Conservation (phyloP, 2,329 filamentous ascomycete species). For the Penicillium hesseltinei region DNA sequence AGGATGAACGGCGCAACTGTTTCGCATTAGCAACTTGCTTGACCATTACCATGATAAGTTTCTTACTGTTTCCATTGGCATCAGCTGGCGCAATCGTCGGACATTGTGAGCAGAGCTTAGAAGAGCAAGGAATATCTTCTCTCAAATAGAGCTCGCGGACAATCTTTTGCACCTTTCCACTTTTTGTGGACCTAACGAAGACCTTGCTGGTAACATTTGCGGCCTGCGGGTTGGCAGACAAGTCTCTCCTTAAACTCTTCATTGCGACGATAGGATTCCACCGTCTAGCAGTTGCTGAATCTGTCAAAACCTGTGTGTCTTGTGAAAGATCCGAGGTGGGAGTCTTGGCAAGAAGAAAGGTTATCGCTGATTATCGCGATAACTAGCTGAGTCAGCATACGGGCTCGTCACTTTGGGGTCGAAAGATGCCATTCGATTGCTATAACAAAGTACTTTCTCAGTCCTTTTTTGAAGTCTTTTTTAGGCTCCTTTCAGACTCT, state of each 20-base stretch:
- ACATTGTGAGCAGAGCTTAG: conserved; percentile 77
- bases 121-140: conserved; percentile 96
- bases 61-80: conserved; percentile 70
- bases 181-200: conserved; percentile 90
- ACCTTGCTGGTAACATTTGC: conserved; percentile 90
- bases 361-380: conserved; percentile 25
- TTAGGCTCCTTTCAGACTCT: too few relatives aligned
- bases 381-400: conserved; percentile 22
- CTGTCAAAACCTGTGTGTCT: conserved; percentile 4
- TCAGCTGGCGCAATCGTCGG: conserved; percentile 72
- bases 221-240: conserved; percentile 54
- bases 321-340: conserved; percentile 12
- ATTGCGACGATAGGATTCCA: conserved; percentile 40
- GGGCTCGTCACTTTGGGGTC: conserved; percentile 4
- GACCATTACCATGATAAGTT: conserved; percentile 1
- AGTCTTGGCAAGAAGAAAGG: conserved; percentile 22
- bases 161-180: conserved; percentile 97
- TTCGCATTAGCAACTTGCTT: conserved; percentile 22
- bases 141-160: conserved; percentile 94
- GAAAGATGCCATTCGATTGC: conserved; percentile 1
- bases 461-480: too few relatives aligned
- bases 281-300: conserved; percentile 8
- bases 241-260: conserved; percentile 62
- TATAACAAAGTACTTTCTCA: neutral
- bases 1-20: conserved; percentile 79